Evolutionary conservation across 441 rosid species (phyloP), one percentile per base, ranked within the genome.

Genomic region (Mallotus japonicus): DNA sequence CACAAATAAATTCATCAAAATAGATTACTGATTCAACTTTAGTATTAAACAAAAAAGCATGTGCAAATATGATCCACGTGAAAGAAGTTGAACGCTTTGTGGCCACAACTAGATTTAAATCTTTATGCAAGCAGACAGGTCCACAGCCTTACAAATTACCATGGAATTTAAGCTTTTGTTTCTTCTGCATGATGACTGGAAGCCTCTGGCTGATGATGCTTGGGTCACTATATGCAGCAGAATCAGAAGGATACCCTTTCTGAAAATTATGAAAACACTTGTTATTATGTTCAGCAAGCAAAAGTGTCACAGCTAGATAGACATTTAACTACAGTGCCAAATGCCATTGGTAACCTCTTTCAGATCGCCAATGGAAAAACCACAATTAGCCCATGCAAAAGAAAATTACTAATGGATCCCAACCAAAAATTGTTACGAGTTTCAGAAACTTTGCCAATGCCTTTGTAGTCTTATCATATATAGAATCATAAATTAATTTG

Each of bases 171-270:
- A 92, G 90, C 88, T 86, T 91, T 74, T 89, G 92, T 69, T 88
- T 88, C 80, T 77, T 85, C 58, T 83, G 87, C 87, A 84, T 85
- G 82, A 91, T 70, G 75, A 89, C 86, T 16, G 97, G 96, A 73
- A 92, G 96, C 86, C 89, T 92, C 84, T 91, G 89, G 79, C 90
- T 85, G 78, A 92, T 87, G 77, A 78, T 75, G 82, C 95, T 90
- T 51, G 97, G 99, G 85, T 92, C 99, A 78, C 85, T 79, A 71
- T 89, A 91, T 19, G 87, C 84, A 65, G 95, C 91, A 79, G 91
- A 72, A 80, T 91, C 96, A 68, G 83, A 77, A 62, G 97, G 92
- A 79, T 87, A 85, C 64, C 96, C 99, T 83, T 85, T 90, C 99
- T 95, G 95, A 46, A 69, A 76, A 73, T 50, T 62, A 67, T 57